Conservation (phyloP, 768 basidiomycete genomes). For the Collybiopsis confluens region DNA sequence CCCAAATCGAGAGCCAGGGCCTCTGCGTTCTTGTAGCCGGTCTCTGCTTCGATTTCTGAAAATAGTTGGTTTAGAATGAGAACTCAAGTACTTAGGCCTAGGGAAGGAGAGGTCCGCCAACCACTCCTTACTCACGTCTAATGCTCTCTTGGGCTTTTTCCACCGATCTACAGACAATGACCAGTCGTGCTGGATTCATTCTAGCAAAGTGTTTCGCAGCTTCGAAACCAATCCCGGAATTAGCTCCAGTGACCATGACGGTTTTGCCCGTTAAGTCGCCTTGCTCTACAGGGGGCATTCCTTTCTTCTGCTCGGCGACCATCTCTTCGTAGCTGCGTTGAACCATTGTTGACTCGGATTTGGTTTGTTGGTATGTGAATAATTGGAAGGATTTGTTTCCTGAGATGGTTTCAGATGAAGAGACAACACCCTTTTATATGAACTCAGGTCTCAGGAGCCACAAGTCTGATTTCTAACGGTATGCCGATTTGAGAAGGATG, state of each 20-base stretch:
- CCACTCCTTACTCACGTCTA: slow-evolving; percentile 28
- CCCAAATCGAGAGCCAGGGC: slow-evolving; percentile 37
- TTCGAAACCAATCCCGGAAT: slow-evolving; percentile 49
- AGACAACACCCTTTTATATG: too few relatives aligned
- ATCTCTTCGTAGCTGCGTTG: too few relatives aligned
- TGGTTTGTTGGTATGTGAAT: too few relatives aligned
- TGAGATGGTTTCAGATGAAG: too few relatives aligned
- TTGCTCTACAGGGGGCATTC: slow-evolving; percentile 24
- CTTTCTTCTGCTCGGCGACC: not conserved
- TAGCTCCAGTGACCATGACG: slow-evolving; percentile 46
- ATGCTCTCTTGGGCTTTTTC: slow-evolving; percentile 31
- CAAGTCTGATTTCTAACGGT: too few relatives aligned
- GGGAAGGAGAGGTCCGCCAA: too few relatives aligned
- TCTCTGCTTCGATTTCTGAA: slow-evolving; percentile 25
- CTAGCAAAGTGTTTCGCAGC: slow-evolving; percentile 39
- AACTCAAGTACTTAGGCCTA: not conserved
- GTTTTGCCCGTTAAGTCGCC: slow-evolving; percentile 40
- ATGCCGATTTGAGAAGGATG: too few relatives aligned
- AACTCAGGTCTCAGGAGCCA: too few relatives aligned
- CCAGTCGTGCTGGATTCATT: slow-evolving; percentile 36
- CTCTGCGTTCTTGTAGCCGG: slow-evolving; percentile 30
- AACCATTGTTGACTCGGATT: too few relatives aligned
- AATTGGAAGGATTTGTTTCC: too few relatives aligned
- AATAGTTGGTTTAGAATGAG: too few relatives aligned
- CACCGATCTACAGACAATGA: slow-evolving; percentile 33